phyloP scores from a whole-genome alignment of 2,329 filamentous ascomycete species.

The Apiospora sp. region DNA sequence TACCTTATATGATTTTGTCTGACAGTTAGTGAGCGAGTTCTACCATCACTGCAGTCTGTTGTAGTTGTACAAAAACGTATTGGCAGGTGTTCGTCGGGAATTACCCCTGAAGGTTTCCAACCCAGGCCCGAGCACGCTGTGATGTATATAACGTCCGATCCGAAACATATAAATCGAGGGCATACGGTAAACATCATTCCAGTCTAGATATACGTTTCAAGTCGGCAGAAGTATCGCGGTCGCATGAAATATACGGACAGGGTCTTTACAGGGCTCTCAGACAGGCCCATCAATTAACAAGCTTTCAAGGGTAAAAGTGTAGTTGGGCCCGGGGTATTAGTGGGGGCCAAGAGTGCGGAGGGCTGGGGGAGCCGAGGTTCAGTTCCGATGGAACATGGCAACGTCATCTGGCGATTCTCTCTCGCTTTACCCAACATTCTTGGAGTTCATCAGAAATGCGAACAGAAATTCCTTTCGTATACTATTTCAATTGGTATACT shows the following conservation, averaged over 20 bases:
- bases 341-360: not conserved
- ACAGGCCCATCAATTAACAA: too few species aligned
- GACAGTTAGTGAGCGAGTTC: too few species aligned
- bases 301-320: too few species aligned
- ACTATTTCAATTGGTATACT: not conserved
- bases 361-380: conserved; percentile 11
- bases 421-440: not conserved
- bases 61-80: not conserved
- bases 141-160: too few species aligned
- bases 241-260: too few species aligned
- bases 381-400: not conserved
- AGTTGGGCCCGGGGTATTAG: not conserved
- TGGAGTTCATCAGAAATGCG: not conserved
- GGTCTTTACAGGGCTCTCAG: too few species aligned
- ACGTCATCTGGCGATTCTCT: not conserved
- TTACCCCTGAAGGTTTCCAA: not conserved
- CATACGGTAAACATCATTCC: too few species aligned
- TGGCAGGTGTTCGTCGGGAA: not conserved
- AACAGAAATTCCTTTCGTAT: not conserved
- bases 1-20: too few species aligned
- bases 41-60: not conserved
- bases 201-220: too few species aligned
- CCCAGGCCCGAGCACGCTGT: not conserved
- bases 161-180: too few species aligned
- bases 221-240: too few species aligned